Evolutionary conservation across 2,329 filamentous ascomycete species (phyloP).

Genomic region (Cephalotrichum gorgonifer): DNA sequence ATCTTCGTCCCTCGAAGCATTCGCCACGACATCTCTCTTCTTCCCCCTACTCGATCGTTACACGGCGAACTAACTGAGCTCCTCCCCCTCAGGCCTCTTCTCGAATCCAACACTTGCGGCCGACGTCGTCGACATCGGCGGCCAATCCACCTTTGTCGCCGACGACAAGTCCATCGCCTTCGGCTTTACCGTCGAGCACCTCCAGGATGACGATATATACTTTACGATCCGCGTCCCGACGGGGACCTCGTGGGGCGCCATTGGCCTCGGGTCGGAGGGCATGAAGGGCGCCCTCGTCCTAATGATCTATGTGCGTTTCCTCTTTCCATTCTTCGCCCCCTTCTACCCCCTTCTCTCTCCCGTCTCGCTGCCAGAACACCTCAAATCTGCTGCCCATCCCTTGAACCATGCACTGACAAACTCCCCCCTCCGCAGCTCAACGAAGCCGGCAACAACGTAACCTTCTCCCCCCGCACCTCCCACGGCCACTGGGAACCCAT

Average conservation of each 20-base stretch:
- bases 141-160: slow-evolving; percentile 33
- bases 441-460: slow-evolving; percentile 35
- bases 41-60: neutral
- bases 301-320: slow-evolving; percentile 32
- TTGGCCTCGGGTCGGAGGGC: slow-evolving; percentile 41
- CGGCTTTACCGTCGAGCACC: slow-evolving; percentile 36
- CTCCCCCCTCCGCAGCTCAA: slow-evolving; percentile 18
- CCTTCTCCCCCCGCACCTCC: slow-evolving; percentile 42
- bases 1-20: no score
- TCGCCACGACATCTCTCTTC: no score
- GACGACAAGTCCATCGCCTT: slow-evolving; percentile 34
- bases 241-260: slow-evolving; percentile 37
- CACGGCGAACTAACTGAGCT: neutral
- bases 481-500: slow-evolving; percentile 41
- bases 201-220: slow-evolving; percentile 36
- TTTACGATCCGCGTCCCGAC: slow-evolving; percentile 40
- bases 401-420: no score
- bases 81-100: slow-evolving; percentile 8
- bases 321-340: neutral
- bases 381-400: neutral
- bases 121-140: slow-evolving; percentile 12
- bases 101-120: slow-evolving; percentile 12
- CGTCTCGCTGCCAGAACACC: neutral
- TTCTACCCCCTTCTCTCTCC: neutral
- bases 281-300: slow-evolving; percentile 44